Percentiles rank a stretch among this genome's conserved stretches.
phyloP scores from a whole-genome alignment of 106 monocot genomes.

The Posidonia australis region DNA sequence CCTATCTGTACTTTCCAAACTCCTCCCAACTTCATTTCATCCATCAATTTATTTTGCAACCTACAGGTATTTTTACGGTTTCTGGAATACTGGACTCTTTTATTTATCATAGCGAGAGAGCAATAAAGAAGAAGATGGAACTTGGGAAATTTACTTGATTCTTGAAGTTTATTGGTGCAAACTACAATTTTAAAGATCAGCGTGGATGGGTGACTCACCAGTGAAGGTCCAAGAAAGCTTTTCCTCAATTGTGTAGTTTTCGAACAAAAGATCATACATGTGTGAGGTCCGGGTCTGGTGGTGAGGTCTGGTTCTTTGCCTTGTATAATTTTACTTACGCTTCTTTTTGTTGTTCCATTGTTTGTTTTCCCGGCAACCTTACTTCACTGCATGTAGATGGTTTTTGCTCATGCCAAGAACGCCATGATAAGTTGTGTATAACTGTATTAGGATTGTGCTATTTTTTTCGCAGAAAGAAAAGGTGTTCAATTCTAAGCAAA shows the following conservation, averaged over 20 bases:
- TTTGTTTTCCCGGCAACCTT: no score
- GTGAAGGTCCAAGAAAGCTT: not conserved
- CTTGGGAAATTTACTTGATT: slow-evolving; percentile 21
- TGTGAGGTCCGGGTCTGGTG: not conserved
- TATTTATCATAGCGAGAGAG: slow-evolving; percentile 41
- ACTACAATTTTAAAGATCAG: not conserved
- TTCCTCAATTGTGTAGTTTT: not conserved
- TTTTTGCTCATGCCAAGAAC: no score
- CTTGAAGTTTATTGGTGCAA: slow-evolving; percentile 2
- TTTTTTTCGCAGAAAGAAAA: no score
- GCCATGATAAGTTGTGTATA: no score
- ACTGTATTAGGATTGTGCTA: no score
- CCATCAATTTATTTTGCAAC: not conserved
- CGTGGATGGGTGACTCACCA: not conserved
- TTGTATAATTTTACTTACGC: not conserved
- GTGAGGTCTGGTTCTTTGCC: not conserved
- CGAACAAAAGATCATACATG: not conserved
- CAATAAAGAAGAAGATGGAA: slow-evolving; percentile 52
- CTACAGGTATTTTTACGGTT: slow-evolving; percentile 51
- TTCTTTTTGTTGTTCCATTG: no score
- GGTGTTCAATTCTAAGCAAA: no score
- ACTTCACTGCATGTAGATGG: no score
- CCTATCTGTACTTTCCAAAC: not conserved
- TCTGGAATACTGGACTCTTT: slow-evolving; percentile 49
- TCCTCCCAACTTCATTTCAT: not conserved